Evolutionary conservation across 306 rosid species (phyloP), one percentile per base, ranked within the genome.

Genomic region (Luffa acutangula): DNA sequence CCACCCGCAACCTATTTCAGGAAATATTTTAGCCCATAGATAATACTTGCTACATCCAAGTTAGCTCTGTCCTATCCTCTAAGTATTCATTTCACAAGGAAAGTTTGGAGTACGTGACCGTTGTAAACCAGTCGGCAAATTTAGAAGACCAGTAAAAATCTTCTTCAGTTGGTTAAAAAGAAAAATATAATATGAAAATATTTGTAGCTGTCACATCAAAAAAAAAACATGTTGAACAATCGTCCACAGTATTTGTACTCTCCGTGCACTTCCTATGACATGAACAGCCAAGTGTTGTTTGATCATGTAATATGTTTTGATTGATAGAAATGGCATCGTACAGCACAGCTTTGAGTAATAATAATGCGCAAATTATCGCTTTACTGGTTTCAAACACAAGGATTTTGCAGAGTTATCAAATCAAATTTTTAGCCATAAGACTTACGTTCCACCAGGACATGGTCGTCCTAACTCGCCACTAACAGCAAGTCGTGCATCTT

Each of bases 401-500:
- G n/a, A 71, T 71, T 71, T 45, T 71, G 56, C 39, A 45, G 39
- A 7, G 76, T n/a, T 71, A 42, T 71, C 3, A 11, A 2, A 20
- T 11, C 39, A 45, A 20, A 71, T 45, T 18, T 12, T 71, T n/a
- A 43, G 14, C 56, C 53, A 59, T 67, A 85, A 59, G 80, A 87
- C 96, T 88, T 86, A 94, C 98, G 92, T 90, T 87, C 97, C 97
- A 71, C 92, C 96, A 71, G 93, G 89, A 87, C 98, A 88, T 33
- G 94, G 86, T 86, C 89, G 89, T 86, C 97, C 98, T 43, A 80
- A 73, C 83, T 91, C 94, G 80, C 98, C 98, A 75, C 83, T 84
- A 70, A 92, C 93, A 78, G 96, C 85, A 70, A 92, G 97, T 69
- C 94, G 88, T 64, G 98, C 94, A 84, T 94, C 97, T 83, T 94